These are phyloP conservation scores for Yamadazyma philogaea DNA, from an alignment of 805 yeast species.

Conservation along the genomic window DNA sequence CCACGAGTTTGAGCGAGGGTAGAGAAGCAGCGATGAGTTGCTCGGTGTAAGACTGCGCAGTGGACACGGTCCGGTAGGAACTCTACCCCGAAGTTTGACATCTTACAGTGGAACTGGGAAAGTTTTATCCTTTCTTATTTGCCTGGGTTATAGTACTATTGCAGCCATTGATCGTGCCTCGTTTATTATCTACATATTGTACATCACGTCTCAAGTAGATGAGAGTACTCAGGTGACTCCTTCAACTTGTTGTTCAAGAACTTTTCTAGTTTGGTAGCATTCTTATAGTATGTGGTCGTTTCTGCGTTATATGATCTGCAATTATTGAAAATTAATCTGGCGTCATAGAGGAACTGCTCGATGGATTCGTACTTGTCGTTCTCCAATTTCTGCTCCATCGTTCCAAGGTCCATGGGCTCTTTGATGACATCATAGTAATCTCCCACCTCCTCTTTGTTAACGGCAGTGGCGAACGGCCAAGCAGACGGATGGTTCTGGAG, in stretches of 20 bases:
- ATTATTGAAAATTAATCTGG: conserved; percentile 80
- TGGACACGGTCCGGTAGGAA: no score
- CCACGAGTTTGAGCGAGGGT: no score
- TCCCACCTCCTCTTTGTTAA: conserved; percentile 88
- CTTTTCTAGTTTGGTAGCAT: conserved; percentile 91
- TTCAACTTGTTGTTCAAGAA: conserved; percentile 77
- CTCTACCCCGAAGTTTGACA: no score
- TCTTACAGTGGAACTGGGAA: no score
- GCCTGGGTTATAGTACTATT: no score
- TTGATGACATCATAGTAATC: conserved; percentile 95
- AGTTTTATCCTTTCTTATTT: no score
- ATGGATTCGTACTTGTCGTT: conserved; percentile 87
- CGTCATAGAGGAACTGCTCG: conserved; percentile 89
- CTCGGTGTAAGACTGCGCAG: no score
- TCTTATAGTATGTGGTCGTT: conserved; percentile 90
- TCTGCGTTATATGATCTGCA: conserved; percentile 93
- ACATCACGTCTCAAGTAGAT: conserved; percentile 49
- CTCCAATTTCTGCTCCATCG: conserved; percentile 92
- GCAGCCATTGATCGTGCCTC: conserved; percentile 4
- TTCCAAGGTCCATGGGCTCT: conserved; percentile 96
- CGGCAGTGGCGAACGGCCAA: conserved; percentile 97
- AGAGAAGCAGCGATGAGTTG: no score
- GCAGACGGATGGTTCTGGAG: conserved; percentile 93
- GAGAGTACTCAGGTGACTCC: conserved; percentile 91
- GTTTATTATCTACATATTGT: background rate